Evolutionary conservation across 2,329 filamentous ascomycete species (phyloP).

Genomic region (Drechslera avenae): DNA sequence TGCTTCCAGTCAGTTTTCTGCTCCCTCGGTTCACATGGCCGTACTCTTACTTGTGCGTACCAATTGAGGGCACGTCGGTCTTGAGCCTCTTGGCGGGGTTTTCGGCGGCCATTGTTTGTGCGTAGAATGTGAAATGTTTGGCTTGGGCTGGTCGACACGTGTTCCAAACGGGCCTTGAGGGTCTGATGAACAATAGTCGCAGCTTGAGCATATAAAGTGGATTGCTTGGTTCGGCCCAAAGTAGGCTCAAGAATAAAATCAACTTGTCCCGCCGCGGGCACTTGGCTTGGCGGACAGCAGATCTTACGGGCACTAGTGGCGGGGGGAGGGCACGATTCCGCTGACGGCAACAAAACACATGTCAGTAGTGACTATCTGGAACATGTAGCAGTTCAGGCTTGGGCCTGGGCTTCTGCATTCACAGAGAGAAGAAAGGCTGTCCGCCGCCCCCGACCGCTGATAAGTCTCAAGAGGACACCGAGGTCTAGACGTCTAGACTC

Average conservation of each 20-base stretch:
- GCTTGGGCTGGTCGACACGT: not conserved
- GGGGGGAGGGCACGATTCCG: slow-evolving; percentile 1
- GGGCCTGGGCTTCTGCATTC: not conserved
- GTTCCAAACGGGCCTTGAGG: not conserved
- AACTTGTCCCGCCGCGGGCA: slow-evolving; percentile 15
- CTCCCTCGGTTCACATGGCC: slow-evolving; percentile 2
- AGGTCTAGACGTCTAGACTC: slow-evolving; percentile 4
- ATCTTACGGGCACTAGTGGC: slow-evolving; percentile 12
- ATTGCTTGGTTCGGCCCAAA: slow-evolving; percentile 7
- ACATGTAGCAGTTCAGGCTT: not conserved
- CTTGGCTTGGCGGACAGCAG: slow-evolving; percentile 17
- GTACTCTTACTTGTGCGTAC: slow-evolving; percentile 75
- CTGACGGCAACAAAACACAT: not conserved
- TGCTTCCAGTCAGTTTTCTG: slow-evolving; percentile 31
- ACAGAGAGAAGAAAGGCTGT: not conserved
- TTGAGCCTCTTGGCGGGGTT: slow-evolving; percentile 78
- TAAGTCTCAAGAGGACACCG: not conserved
- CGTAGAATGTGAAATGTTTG: not conserved
- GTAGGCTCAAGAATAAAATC: slow-evolving; percentile 1
- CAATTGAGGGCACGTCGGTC: slow-evolving; percentile 71
- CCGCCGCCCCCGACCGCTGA: slow-evolving; percentile 10
- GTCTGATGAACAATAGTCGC: slow-evolving; percentile 6
- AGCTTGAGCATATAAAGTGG: slow-evolving; percentile 23
- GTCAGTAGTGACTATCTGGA: not conserved
- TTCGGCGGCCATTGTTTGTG: slow-evolving; percentile 39